Evolutionary conservation across 169 alveolate species (phyloP), one percentile per base, ranked within the genome.

Genomic region (Eimeria nieschulzi): DNA sequence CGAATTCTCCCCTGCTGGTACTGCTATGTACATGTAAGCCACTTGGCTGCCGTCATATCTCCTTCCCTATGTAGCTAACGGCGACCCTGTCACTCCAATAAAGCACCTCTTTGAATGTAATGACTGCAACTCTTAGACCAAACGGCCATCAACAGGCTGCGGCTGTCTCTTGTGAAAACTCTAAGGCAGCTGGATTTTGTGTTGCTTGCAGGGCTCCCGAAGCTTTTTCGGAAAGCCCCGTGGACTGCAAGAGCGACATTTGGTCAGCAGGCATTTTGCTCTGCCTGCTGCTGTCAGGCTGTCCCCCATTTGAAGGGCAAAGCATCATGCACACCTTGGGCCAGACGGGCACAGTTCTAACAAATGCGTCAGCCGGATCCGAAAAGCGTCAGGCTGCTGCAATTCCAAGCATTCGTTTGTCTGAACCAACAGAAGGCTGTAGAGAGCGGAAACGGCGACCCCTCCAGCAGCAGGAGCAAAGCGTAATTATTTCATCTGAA

Each of bases 131-230:
- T 33, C 46, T 1, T 3, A 33, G 46, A 33, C 46, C 46, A 33
- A 33, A 33, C 46, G 46, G 46, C 46, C 46, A 33, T 33, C 46
- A 33, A 33, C 46, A 33, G 46, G 46, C 46, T 33, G 46, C 46
- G 46, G 46, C 46, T 33, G 46, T 33, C 46, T 33, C 46, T 33
- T 33, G 46, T 33, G 46, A 33, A 33, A 33, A 33, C 46, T 33
- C 46, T 33, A 33, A 33, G 46, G 46, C 0, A 33, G 46, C 46
- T 33, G 46, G 3, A 33, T 33, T 33, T 68, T 17, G 39, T 23
- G 82, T 8, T 21, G 17, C 12, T n/a, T 55, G 82, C 82, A 72
- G 82, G 82, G 82, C 82, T 13, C 82, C 82, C n/a, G 82, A 72
- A 55, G 12, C 23, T 9, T 72, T 72, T 55, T 3, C 3, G 59